Percentiles rank a stretch among this genome's conserved stretches.
phyloP scores from a whole-genome alignment of 1,284 basidiomycete genomes.

The Ganoderma lingzhi region DNA sequence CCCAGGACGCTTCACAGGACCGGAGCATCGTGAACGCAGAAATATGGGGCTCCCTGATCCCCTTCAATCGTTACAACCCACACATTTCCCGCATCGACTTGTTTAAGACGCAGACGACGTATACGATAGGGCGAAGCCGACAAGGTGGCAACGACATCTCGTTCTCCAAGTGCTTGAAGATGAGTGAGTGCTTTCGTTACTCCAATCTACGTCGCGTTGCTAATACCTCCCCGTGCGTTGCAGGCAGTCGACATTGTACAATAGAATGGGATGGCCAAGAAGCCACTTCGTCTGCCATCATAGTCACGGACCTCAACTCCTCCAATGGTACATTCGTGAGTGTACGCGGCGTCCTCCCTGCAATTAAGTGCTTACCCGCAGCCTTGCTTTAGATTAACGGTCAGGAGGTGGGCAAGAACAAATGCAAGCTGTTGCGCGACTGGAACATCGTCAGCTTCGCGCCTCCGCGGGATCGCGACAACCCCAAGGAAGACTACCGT shows the following conservation, averaged over 20 bases:
- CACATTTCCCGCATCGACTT: slow-evolving; percentile 62
- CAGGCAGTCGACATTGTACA: slow-evolving; percentile 72
- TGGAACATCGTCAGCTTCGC: slow-evolving; percentile 87
- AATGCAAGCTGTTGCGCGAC: slow-evolving; percentile 68
- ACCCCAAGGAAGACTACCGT: slow-evolving; percentile 61
- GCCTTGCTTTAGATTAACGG: slow-evolving; percentile 69
- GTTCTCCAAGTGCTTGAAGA: neutral
- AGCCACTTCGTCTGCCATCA: slow-evolving; percentile 58
- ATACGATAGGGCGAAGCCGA: slow-evolving; percentile 61
- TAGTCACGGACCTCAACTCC: slow-evolving; percentile 70
- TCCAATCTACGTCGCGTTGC: neutral
- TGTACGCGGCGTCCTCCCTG: slow-evolving; percentile 18
- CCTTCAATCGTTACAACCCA: slow-evolving; percentile 55
- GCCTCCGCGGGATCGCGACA: slow-evolving; percentile 40
- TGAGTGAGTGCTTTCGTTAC: slow-evolving; percentile 48
- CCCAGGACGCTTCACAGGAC: slow-evolving; percentile 12
- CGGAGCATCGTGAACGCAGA: slow-evolving; percentile 4
- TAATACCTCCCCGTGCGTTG: neutral
- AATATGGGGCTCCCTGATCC: slow-evolving; percentile 22
- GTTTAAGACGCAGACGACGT: slow-evolving; percentile 54
- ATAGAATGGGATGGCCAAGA: slow-evolving; percentile 73
- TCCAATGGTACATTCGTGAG: slow-evolving; percentile 89
- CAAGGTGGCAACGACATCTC: slow-evolving; percentile 57
- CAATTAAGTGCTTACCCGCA: neutral
- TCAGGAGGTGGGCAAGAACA: slow-evolving; percentile 61